Evolutionary conservation across 768 basidiomycete genomes (phyloP).

Genomic region (Lactifluus volemus): DNA sequence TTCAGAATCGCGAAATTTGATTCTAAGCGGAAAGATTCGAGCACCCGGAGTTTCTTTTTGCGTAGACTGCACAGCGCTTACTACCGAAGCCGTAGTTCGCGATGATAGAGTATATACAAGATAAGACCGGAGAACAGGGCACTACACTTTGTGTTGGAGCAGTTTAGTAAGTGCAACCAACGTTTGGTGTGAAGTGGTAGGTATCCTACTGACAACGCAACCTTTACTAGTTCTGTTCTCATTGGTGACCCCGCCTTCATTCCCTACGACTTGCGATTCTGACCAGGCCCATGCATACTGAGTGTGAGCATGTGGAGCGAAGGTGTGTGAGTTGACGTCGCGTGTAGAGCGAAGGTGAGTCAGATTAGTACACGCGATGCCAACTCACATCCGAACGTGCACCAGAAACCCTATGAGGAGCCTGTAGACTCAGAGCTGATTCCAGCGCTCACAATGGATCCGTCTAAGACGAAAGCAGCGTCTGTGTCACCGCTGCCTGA

Average conservation of each 20-base stretch:
- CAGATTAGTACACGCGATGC: constrained; percentile 30
- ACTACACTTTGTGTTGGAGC: constrained; percentile 66
- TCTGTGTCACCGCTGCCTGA: constrained; percentile 15
- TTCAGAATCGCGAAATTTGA: too few species aligned
- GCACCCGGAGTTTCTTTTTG: background rate
- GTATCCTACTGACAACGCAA: background rate
- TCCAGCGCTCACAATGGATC: background rate
- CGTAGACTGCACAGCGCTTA: background rate
- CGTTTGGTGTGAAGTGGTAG: constrained; percentile 3
- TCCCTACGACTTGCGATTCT: constrained; percentile 40
- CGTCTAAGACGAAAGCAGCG: constrained; percentile 9
- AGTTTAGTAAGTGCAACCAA: constrained; percentile 47
- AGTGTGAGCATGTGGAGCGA: constrained; percentile 77
- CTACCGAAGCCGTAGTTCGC: constrained; percentile 44
- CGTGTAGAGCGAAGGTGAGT: background rate
- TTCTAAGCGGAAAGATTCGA: too few species aligned
- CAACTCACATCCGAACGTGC: constrained; percentile 65
- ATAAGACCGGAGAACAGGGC: constrained; percentile 59
- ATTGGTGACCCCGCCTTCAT: constrained; percentile 75
- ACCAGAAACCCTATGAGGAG: constrained; percentile 79
- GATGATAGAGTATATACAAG: constrained; percentile 70
- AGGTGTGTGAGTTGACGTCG: constrained; percentile 24
- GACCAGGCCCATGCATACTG: constrained; percentile 70
- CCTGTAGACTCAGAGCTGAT: constrained; percentile 47
- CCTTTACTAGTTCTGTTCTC: constrained; percentile 46